Base-by-base conservation (phyloP, 768 basidiomycete genomes). In the Paxillus involutus region DNA sequence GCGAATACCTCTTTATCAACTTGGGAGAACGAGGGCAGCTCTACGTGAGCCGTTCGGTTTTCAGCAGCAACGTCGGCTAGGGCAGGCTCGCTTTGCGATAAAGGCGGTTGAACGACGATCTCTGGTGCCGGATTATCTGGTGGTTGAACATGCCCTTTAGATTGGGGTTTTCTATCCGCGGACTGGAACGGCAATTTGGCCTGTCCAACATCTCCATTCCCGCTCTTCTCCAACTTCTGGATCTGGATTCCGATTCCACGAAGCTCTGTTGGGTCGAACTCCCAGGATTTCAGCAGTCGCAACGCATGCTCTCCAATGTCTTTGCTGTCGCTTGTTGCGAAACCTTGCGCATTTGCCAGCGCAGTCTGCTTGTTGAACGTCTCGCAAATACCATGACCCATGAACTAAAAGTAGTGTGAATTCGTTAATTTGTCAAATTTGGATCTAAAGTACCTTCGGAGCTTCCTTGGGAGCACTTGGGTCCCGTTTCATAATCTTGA, bases 241-340 rank as follows among this genome's bases (percentile, higher is more conserved):
- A 98, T 82, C 62, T 95, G 93, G 8, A 98, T 87, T 0, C 91
- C 94, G 52, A 98, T 82, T 1, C 96, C 96, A 19, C 96, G 80
- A n/a, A 98, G 73, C 57, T 98, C 96, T 54, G 76, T 82, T 0
- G 94, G 85, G 57, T 93, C 89, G 47, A 97, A 88, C 36, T 80
- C 75, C 68, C 94, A 85, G 1, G 81, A 79, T 60, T 81, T 77
- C 30, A 96, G 75, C 14, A 97, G 70, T 55, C 81, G 79, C 83
- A 88, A 90, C 6, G 91, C 88, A 56, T 86, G 84, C 24, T 85
- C 79, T 0, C 85, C 91, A 39, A 99, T 88, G 36, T 85, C 71
- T 37, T 74, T 78, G 13, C 80, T 73, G 57, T 97, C 87, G 64
- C 82, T 86, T 0, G 94, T 94, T 6, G 91, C 83, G 19, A 75